Conservation (phyloP, 257 asterid species). For the Przewalskia tangutica region DNA sequence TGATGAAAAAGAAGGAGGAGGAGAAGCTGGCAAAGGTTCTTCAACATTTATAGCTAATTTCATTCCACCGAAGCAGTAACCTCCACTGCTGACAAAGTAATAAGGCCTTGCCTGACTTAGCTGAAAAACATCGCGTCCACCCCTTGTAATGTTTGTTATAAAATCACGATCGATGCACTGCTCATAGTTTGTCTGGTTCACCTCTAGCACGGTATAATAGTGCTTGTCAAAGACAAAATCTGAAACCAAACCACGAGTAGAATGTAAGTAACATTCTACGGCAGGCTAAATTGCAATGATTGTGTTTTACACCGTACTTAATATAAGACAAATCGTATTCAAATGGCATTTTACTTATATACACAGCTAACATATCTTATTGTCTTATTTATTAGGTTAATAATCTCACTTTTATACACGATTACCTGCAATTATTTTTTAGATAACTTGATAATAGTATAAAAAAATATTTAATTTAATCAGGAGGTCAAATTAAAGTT, state of each 20-base stretch:
- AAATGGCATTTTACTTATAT: too few relatives aligned
- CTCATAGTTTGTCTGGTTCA: slow-evolving; percentile 41
- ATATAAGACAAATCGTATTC: background rate
- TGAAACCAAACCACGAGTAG: slow-evolving; percentile 3
- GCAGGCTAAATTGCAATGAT: background rate
- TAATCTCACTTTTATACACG: too few relatives aligned
- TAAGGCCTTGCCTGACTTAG: slow-evolving; percentile 31
- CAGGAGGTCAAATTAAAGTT: too few relatives aligned
- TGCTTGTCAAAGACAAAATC: slow-evolving; percentile 48
- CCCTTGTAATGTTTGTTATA: slow-evolving; percentile 37
- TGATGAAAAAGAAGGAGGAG: slow-evolving; percentile 3
- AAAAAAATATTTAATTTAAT: too few relatives aligned
- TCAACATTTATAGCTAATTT: slow-evolving; percentile 39
- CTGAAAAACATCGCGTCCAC: slow-evolving; percentile 51
- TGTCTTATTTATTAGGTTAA: too few relatives aligned
- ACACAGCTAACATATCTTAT: too few relatives aligned
- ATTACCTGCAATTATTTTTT: too few relatives aligned
- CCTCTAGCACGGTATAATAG: slow-evolving; percentile 43
- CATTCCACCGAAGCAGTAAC: slow-evolving; percentile 49
- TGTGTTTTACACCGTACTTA: background rate
- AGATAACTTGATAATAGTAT: too few relatives aligned
- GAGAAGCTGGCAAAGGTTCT: slow-evolving; percentile 1
- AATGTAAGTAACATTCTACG: too few relatives aligned
- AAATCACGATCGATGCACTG: slow-evolving; percentile 35
- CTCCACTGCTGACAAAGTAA: slow-evolving; percentile 54